Percentiles rank a stretch among this genome's conserved stretches.
Evolutionary conservation across 306 rosid species (phyloP).

Genomic region (Quercus berberidifolia): DNA sequence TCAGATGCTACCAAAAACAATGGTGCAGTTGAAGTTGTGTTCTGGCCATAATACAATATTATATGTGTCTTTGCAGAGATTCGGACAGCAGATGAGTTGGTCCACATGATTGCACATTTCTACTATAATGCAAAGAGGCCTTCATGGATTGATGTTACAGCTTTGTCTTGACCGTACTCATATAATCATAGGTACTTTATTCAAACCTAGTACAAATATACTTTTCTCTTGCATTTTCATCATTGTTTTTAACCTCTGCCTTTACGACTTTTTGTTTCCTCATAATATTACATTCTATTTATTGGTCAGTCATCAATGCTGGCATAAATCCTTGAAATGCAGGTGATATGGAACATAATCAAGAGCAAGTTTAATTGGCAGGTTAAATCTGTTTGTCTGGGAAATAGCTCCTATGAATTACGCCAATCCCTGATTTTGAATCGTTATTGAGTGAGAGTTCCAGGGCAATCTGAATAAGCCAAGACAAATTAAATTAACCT

Average conservation of each 20-base stretch:
- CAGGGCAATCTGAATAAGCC: no score
- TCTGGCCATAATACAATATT: not conserved
- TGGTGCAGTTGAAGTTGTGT: conserved; percentile 1
- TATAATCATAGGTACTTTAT: not conserved
- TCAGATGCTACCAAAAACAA: conserved; percentile 7
- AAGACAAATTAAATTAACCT: no score
- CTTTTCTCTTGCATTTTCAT: not conserved
- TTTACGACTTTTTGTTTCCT: not conserved
- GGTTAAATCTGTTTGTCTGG: not conserved
- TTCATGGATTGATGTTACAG: conserved; percentile 68
- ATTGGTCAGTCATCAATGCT: not conserved
- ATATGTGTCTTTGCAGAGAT: conserved; percentile 38
- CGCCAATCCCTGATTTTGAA: not conserved
- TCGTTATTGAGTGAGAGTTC: no score
- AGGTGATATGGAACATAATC: not conserved
- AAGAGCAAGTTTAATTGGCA: not conserved
- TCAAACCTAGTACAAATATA: not conserved
- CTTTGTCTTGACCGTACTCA: conserved; percentile 35
- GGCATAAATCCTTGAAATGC: not conserved
- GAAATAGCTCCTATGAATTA: not conserved
- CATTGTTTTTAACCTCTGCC: not conserved
- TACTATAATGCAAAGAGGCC: conserved; percentile 92
- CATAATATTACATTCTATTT: not conserved
- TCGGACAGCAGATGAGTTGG: conserved; percentile 71
- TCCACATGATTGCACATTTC: conserved; percentile 89